These are phyloP conservation scores for Fusarium sulawesiense DNA, from an alignment of 2,329 filamentous ascomycete species.

Conservation along the genomic window DNA sequence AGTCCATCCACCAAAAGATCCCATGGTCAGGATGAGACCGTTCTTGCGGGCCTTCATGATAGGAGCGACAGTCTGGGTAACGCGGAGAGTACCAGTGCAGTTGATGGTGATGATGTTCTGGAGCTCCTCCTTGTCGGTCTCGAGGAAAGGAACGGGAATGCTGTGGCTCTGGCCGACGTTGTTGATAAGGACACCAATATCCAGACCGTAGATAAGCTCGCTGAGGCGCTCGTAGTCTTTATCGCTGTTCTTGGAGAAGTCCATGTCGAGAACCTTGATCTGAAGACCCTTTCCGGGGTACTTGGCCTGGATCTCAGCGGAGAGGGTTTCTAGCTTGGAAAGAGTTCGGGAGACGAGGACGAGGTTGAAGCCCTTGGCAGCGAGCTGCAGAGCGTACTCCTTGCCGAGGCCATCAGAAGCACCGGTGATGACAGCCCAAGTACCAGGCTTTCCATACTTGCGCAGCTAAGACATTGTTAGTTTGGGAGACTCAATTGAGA, in stretches of 20 bases:
- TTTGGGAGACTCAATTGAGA: neutral
- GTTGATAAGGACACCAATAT: conserved; percentile 91
- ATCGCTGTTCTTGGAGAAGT: conserved; percentile 84
- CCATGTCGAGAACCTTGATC: conserved; percentile 87
- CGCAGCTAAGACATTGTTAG: conserved; percentile 70
- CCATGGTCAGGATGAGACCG: conserved; percentile 96
- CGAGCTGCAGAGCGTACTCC: conserved; percentile 92
- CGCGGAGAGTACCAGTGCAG: conserved; percentile 87
- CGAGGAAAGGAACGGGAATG: conserved; percentile 89
- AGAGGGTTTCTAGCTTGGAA: conserved; percentile 85
- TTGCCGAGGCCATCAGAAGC: conserved; percentile 97
- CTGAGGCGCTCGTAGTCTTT: conserved; percentile 82
- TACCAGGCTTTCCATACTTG: conserved; percentile 90
- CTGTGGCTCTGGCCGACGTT: conserved; percentile 95
- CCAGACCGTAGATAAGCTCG: conserved; percentile 75
- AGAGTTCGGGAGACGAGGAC: conserved; percentile 95
- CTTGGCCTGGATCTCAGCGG: conserved; percentile 78
- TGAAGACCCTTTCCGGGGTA: conserved; percentile 71
- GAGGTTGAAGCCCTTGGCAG: conserved; percentile 92
- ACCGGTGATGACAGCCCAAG: conserved; percentile 94
- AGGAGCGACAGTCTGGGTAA: conserved; percentile 86
- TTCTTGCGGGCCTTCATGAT: conserved; percentile 85
- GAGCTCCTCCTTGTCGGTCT: conserved; percentile 83
- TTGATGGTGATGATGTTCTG: conserved; percentile 95
- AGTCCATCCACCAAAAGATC: conserved; percentile 91